Base-by-base conservation (phyloP, 495 filamentous ascomycete genomes). In the Cercophora samala region DNA sequence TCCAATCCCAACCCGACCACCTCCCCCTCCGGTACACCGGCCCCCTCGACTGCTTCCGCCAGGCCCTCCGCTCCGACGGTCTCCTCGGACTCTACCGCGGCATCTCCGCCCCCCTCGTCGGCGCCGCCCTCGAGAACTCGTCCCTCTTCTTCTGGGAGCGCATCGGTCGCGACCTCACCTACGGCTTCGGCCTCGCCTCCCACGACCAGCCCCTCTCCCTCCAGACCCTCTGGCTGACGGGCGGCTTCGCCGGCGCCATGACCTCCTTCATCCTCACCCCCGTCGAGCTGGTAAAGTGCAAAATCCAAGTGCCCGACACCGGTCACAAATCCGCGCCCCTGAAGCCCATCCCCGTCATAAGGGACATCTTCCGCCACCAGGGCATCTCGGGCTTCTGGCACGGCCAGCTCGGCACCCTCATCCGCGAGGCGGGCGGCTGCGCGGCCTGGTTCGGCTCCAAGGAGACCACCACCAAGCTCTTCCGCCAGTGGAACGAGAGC, bases 211-310 rank as follows among this genome's bases (percentile, higher is more conserved):
- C 82, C 1, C 82, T 97, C 0, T 89, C 92, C 0, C 82, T 97
- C n/a, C 74, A 82, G 3, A 91, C 88, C 1, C 79, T 97, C 1
- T 79, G 92, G 71, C 78, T 88, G 42, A 91, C 90, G 52, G 96
- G 96, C 54, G 93, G 89, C 21, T 88, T 89, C 25, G 88, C 92
- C 17, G 96, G 96, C n/a, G 92, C 91, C 22, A 88, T 97, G 72
- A 97, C 96, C 1, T 93, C 91, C 2, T 80, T 98, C 42, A 83
- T 96, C 37, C 86, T 99, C 59, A 99, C 96, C 0, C 96, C 96
- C 0, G 92, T 99, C 64, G 96, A 99, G 76, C 85, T 99, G 58
- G 89, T 99, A 73, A 99, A 99, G 79, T 99, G 96, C 84, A 94
- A 94, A 79, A 96, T 99, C 84, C 96, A 99, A 76, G 93, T 96